These are phyloP conservation scores for Eucalyptus leucophloia DNA, from an alignment of 345 rosid species.

Conservation along the genomic window DNA sequence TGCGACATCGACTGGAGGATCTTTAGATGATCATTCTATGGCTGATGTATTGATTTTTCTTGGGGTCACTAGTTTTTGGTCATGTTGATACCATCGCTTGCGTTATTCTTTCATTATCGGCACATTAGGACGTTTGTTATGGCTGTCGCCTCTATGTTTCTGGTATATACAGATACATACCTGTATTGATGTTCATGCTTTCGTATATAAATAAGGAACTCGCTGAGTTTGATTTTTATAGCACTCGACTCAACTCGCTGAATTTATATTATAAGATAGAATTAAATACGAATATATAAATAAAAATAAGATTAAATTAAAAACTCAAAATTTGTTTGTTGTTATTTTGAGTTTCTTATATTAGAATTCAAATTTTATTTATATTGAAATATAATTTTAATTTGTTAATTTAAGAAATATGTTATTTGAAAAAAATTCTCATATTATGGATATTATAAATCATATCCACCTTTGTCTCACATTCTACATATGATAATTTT, in stretches of 20 bases:
- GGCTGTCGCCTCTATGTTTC: background rate
- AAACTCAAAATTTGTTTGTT: too few species aligned
- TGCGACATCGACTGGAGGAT: slow-evolving; percentile 5
- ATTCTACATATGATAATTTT: too few species aligned
- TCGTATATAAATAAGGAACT: background rate
- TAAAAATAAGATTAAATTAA: too few species aligned
- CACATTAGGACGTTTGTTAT: background rate
- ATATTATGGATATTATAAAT: too few species aligned
- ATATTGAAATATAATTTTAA: too few species aligned
- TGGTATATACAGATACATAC: background rate
- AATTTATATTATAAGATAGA: too few species aligned
- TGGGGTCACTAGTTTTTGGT: background rate
- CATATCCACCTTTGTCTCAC: too few species aligned
- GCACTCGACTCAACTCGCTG: background rate
- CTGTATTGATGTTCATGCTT: background rate
- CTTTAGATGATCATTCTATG: background rate
- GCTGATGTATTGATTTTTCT: background rate
- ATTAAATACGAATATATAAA: too few species aligned
- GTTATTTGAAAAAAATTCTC: too few species aligned
- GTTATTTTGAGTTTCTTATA: too few species aligned
- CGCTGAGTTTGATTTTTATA: background rate
- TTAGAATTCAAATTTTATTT: too few species aligned
- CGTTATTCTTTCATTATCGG: background rate
- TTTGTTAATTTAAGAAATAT: too few species aligned
- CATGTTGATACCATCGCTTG: background rate